A percentile compares a stretch with the other conserved stretches of the same genome.
phyloP scores from a whole-genome alignment of 2,329 filamentous ascomycete species.

The Cladosporium sp. region DNA sequence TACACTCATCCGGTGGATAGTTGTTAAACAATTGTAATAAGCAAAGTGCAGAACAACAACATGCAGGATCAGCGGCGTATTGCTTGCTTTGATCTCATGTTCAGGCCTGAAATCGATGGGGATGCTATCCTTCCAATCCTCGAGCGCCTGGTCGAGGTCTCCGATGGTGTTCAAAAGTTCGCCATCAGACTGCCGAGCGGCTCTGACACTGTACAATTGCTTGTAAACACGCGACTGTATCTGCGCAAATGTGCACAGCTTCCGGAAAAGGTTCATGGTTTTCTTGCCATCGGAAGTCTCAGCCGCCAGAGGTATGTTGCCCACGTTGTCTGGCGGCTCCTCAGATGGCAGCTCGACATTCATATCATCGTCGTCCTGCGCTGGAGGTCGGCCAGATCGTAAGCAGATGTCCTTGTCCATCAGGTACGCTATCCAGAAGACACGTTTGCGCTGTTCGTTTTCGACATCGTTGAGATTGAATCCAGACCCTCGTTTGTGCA shows the following conservation, averaged over 20 bases:
- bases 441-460: conserved; percentile 78
- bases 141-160: conserved; percentile 73
- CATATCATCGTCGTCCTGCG: conserved; percentile 77
- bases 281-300: conserved; percentile 62
- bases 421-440: conserved; percentile 72
- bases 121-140: conserved; percentile 94
- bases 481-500: conserved; percentile 86
- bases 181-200: conserved; percentile 83
- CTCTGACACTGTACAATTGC: conserved; percentile 84
- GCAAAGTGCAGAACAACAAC: conserved; percentile 92
- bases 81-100: conserved; percentile 86
- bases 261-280: conserved; percentile 90
- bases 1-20: conserved; percentile 96
- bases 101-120: conserved; percentile 95
- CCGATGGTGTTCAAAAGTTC: conserved; percentile 93
- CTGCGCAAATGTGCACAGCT: conserved; percentile 84
- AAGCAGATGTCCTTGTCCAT: conserved; percentile 69
- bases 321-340: conserved; percentile 84
- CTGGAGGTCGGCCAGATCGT: conserved; percentile 63
- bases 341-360: conserved; percentile 92
- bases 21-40: conserved; percentile 96
- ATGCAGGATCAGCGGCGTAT: conserved; percentile 89
- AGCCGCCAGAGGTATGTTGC: conserved; percentile 75
- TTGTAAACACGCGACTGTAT: conserved; percentile 96
- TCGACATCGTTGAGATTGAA: conserved; percentile 93